Conservation (phyloP, 148 eudicot genomes). For the Pouteria glomerata region DNA sequence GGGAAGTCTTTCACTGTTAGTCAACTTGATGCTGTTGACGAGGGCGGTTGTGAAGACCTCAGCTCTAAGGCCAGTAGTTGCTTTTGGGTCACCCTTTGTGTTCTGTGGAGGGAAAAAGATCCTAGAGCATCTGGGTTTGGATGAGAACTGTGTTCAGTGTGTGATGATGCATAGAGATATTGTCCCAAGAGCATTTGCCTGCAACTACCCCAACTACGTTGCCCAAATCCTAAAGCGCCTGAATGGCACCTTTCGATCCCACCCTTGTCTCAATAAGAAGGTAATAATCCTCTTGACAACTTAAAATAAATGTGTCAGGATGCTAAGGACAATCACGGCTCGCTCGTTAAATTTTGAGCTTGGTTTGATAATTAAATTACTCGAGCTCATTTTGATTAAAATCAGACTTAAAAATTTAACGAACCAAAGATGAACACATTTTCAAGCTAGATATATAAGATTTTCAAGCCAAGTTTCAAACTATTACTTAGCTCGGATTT, state of each 20-base stretch:
- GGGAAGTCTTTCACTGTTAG: constrained; percentile 71
- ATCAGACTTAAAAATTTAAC: too few relatives aligned
- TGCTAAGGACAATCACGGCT: too few relatives aligned
- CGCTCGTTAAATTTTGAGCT: too few relatives aligned
- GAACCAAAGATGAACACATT: too few relatives aligned
- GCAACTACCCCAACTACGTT: constrained; percentile 74
- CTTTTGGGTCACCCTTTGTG: constrained; percentile 78
- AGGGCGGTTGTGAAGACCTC: constrained; percentile 44
- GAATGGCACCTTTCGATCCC: constrained; percentile 55
- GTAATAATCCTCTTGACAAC: constrained; percentile 29
- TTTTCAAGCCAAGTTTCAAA: too few relatives aligned
- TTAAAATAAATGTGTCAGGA: too few relatives aligned
- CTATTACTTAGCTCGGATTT: too few relatives aligned
- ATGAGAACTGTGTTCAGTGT: constrained; percentile 53
- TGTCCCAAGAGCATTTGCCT: constrained; percentile 84
- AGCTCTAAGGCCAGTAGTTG: constrained; percentile 57
- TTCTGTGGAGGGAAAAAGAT: constrained; percentile 72
- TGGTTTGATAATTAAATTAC: too few relatives aligned
- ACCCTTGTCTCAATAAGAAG: constrained; percentile 70
- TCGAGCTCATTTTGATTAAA: too few relatives aligned
- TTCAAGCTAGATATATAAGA: too few relatives aligned
- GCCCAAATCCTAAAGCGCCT: constrained; percentile 62
- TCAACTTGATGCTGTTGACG: constrained; percentile 64
- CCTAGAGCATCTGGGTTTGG: constrained; percentile 44
- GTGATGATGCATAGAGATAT: constrained; percentile 92